Base-by-base conservation (phyloP, 2,329 filamentous ascomycete species). In the Colletotrichum gigasporum region DNA sequence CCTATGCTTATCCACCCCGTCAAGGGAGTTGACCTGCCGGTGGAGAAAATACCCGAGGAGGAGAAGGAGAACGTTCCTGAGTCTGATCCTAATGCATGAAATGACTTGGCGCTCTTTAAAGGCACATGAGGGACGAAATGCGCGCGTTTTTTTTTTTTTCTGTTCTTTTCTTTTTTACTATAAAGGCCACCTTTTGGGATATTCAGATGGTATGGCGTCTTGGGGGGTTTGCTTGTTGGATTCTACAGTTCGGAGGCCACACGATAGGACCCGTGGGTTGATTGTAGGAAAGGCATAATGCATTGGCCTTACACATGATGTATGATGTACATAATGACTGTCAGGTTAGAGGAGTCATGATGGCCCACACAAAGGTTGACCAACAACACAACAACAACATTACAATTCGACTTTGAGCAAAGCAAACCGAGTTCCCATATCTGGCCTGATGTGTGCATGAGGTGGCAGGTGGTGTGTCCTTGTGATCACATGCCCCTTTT, bases 1-100 rank as follows among this genome's bases (percentile, higher is more conserved):
- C 92, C 91, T 1, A 95, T 97, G 90, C 79, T 97, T 66, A 78
- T 97, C 68, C 94, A 97, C 83, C 94, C 94, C 0, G 86, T 97
- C 55, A 97, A 97, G 82, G 85, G 87, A 55, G 85, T 94, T 5
- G 87, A 90, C 61, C 71, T 90, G 52, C 85, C 88, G 7, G 87
- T 91, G 2, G 90, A 86, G 74, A 84, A 84, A 24, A 80, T 84
- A 41, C 78, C 83, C 2, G 76, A 79, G 4, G 81, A 81, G 60
- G 83, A 81, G 4, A 79, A 80, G 3, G 80, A 76, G 62, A 62
- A 22, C 16, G 72, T 79, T 73, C 68, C 83, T 63, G 68, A 86
- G 73, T 82, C 88, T 75, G 81, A 88, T 69, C 84, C 85, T 0
- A 75, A 72, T 11, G 78, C 80, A 30, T 83, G 63, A 74, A 37